Evolutionary conservation across 2,329 filamentous ascomycete species (phyloP).

Genomic region (Aspergillus persii): DNA sequence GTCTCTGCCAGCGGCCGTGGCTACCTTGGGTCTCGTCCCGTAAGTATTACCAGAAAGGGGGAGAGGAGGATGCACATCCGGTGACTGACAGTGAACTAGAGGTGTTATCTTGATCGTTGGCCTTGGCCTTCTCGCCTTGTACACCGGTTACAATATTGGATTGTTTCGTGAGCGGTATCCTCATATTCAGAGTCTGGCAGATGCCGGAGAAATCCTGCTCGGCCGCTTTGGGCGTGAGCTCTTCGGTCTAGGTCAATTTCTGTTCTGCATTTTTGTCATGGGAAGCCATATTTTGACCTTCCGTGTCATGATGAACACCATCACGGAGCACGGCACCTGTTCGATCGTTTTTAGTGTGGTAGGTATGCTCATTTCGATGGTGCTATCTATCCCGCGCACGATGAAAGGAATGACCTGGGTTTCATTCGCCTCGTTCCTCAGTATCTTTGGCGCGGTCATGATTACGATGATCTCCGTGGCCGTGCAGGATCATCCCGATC

Average conservation of each 20-base stretch:
- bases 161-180: constrained; percentile 56
- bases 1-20: constrained; percentile 51
- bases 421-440: constrained; percentile 31
- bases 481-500: constrained; percentile 40
- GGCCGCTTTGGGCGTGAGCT: constrained; percentile 61
- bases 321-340: constrained; percentile 59
- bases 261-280: constrained; percentile 65
- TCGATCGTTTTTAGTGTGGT: constrained; percentile 59
- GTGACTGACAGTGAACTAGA: not conserved
- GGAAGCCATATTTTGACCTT: constrained; percentile 67
- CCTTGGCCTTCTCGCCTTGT: constrained; percentile 54
- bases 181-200: constrained; percentile 61
- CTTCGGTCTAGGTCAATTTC: constrained; percentile 57
- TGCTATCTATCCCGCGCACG: constrained; percentile 58
- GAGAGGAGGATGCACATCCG: not conserved
- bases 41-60: constrained; percentile 16
- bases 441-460: constrained; percentile 58
- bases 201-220: constrained; percentile 60
- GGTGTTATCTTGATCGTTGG: constrained; percentile 46
- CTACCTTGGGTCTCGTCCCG: constrained; percentile 52
- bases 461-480: constrained; percentile 65
- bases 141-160: constrained; percentile 57
- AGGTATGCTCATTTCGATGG: constrained; percentile 55
- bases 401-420: constrained; percentile 55
- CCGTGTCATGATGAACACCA: constrained; percentile 61